Percentiles rank a stretch among this genome's conserved stretches.
Evolutionary conservation across 768 basidiomycete genomes (phyloP).

Genomic region (Auriscalpium orientale): DNA sequence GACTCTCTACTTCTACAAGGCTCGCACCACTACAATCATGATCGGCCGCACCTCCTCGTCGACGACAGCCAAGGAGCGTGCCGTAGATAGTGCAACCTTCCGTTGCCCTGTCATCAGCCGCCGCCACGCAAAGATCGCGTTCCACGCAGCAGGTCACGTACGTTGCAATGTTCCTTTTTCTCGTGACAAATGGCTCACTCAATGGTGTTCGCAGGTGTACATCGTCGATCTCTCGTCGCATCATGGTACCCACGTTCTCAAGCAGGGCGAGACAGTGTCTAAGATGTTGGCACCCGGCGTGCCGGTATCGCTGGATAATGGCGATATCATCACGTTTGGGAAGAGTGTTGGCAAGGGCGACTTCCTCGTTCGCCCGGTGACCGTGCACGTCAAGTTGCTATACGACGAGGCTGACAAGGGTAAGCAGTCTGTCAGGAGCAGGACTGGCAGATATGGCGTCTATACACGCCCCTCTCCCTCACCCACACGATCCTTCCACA

Average conservation of each 20-base stretch:
- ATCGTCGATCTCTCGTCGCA: slow-evolving; percentile 66
- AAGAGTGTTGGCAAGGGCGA: slow-evolving; percentile 62
- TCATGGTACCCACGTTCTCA: slow-evolving; percentile 66
- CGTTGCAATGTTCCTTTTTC: slow-evolving; percentile 9
- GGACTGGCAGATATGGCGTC: slow-evolving; percentile 60
- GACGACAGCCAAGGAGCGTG: slow-evolving; percentile 32
- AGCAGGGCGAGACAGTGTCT: slow-evolving; percentile 40
- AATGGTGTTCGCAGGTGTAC: slow-evolving; percentile 40
- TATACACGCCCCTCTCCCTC: slow-evolving; percentile 16
- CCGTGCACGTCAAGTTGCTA: slow-evolving; percentile 51
- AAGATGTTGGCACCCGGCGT: slow-evolving; percentile 46
- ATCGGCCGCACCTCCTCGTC: slow-evolving; percentile 62
- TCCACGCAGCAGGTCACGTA: slow-evolving; percentile 67
- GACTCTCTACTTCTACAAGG: slow-evolving; percentile 44
- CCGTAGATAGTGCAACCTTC: slow-evolving; percentile 51
- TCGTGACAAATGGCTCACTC: too few species aligned
- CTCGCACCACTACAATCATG: slow-evolving; percentile 42
- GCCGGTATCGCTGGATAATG: slow-evolving; percentile 51
- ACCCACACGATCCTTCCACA: not conserved
- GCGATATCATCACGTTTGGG: slow-evolving; percentile 70
- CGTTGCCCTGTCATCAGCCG: slow-evolving; percentile 75
- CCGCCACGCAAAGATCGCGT: slow-evolving; percentile 68
- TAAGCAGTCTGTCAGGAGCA: slow-evolving; percentile 23
- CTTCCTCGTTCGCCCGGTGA: slow-evolving; percentile 55
- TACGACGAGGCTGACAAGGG: slow-evolving; percentile 24